phyloP scores from a whole-genome alignment of 352 stramenopile species.

The Phytophthora pinifolia region DNA sequence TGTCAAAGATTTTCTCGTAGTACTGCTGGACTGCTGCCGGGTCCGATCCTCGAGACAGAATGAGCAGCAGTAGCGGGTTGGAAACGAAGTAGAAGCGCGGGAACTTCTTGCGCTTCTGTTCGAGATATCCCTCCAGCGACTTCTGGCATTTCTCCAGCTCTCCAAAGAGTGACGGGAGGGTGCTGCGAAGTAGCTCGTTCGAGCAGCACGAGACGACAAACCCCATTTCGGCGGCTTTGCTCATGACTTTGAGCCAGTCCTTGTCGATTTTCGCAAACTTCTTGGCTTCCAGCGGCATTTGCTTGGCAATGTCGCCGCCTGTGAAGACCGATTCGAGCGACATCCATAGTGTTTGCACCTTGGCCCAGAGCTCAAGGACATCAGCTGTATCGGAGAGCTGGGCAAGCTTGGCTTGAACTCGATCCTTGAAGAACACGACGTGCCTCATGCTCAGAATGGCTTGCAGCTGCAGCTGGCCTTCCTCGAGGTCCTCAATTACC shows the following conservation, averaged over 20 bases:
- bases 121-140: conserved; percentile 88
- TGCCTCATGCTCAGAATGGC: conserved; percentile 89
- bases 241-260: conserved; percentile 92
- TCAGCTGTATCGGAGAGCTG: conserved; percentile 89
- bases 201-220: conserved; percentile 79
- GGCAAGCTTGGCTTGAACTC: conserved; percentile 73
- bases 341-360: conserved; percentile 92
- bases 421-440: conserved; percentile 88
- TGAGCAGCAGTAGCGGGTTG: conserved; percentile 89
- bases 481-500: conserved; percentile 90
- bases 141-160: conserved; percentile 94
- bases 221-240: conserved; percentile 72
- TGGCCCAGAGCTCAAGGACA: conserved; percentile 89
- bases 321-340: conserved; percentile 91
- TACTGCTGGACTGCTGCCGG: conserved; percentile 78
- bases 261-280: conserved; percentile 94
- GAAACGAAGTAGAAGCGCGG: conserved; percentile 93
- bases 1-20: conserved; percentile 90
- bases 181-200: conserved; percentile 84
- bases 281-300: conserved; percentile 92
- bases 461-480: conserved; percentile 88
- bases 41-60: conserved; percentile 87
- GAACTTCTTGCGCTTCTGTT: conserved; percentile 92
- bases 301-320: conserved; percentile 92
- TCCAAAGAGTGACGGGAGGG: conserved; percentile 84